Evolutionary conservation across 2,329 filamentous ascomycete genomes (phyloP).

Genomic region (Aureobasidium sp.): DNA sequence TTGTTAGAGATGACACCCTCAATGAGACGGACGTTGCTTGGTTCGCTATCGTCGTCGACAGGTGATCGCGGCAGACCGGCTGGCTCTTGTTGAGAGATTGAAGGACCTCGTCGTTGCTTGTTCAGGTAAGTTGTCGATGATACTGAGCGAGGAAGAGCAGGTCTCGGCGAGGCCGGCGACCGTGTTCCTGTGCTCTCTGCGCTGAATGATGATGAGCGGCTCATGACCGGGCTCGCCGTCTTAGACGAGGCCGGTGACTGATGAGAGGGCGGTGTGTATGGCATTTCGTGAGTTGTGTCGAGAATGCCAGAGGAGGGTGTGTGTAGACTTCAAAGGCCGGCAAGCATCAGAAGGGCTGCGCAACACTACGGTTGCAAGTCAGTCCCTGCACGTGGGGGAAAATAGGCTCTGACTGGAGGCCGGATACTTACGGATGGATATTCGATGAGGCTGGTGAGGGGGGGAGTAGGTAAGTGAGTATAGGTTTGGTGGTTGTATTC

Average conservation of each 20-base stretch:
- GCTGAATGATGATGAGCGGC: constrained; percentile 45
- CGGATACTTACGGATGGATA: constrained; percentile 27
- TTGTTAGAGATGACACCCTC: constrained; percentile 31
- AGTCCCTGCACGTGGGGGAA: not conserved
- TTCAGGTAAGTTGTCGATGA: constrained; percentile 56
- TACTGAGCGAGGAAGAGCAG: constrained; percentile 48
- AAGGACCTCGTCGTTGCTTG: constrained; percentile 55
- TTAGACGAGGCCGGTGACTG: constrained; percentile 53
- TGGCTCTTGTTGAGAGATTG: constrained; percentile 32
- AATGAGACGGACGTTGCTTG: not conserved
- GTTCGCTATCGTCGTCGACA: constrained; percentile 11
- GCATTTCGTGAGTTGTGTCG: constrained; percentile 54
- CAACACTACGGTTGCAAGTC: constrained; percentile 15
- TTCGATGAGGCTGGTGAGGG: not conserved
- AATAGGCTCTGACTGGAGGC: constrained; percentile 7
- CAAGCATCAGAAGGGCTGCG: constrained; percentile 37
- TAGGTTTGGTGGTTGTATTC: constrained; percentile 19
- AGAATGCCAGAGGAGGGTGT: constrained; percentile 17
- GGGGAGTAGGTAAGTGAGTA: constrained; percentile 15
- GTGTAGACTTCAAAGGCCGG: constrained; percentile 29
- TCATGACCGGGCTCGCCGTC: constrained; percentile 44
- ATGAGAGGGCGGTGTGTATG: constrained; percentile 76
- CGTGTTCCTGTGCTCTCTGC: constrained; percentile 31
- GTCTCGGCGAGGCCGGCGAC: constrained; percentile 34
- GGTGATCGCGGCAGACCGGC: constrained; percentile 14